Evolutionary conservation across 306 rosid genomes (phyloP).

Genomic region (Trifolium subterraneum): DNA sequence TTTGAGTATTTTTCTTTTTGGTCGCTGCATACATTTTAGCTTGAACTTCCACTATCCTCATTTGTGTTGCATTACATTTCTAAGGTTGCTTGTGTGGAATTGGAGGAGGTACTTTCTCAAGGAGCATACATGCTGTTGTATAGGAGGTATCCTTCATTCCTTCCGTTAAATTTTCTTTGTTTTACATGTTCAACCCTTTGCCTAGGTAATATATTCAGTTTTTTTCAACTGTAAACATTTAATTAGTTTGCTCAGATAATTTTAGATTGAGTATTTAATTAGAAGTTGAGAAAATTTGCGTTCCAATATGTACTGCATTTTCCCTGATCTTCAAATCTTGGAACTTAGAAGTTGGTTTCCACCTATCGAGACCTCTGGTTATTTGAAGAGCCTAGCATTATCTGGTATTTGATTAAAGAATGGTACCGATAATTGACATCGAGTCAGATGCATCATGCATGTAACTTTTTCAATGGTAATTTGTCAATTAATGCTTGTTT

Average conservation of each 20-base stretch:
- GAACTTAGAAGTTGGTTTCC: constrained; percentile 29
- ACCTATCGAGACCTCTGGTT: not conserved
- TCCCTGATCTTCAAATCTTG: constrained; percentile 12
- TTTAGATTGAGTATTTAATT: constrained; percentile 36
- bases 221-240: not conserved
- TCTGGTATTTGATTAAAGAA: not conserved
- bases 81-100: constrained; percentile 75
- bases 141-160: constrained; percentile 65
- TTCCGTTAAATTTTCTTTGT: not conserved
- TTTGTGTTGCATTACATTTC: constrained; percentile 26
- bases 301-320: constrained; percentile 10
- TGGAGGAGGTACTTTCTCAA: constrained; percentile 96
- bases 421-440: constrained; percentile 20
- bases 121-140: constrained; percentile 97
- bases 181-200: constrained; percentile 9
- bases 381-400: not conserved
- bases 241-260: constrained; percentile 24
- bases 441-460: constrained; percentile 21
- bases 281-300: no score
- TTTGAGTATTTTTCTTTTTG: constrained; percentile 29
- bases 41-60: constrained; percentile 39
- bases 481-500: constrained; percentile 29
- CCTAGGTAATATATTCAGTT: constrained; percentile 20
- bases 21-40: not conserved
- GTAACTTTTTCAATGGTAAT: not conserved